Evolutionary conservation across 176 grass and related monocot genomes (phyloP), one percentile per base, ranked within the genome.

Genomic region (Carex parvula): DNA sequence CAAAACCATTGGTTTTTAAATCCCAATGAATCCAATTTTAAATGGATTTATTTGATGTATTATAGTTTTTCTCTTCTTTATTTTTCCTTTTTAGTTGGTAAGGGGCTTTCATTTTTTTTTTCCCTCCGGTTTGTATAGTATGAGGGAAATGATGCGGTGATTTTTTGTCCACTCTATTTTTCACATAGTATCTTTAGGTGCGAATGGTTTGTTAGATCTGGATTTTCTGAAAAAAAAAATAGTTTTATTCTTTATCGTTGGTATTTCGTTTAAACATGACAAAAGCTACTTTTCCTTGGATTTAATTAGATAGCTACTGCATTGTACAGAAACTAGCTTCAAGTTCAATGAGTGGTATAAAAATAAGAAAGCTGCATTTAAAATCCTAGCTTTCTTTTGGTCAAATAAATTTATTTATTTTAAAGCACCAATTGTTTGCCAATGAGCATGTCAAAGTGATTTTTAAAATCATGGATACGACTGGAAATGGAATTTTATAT

Each of bases 1-100:
- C 20, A 98, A 95, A 77, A 95, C 96, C 0, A 76, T 93, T 18
- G 96, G 93, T 7, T 91, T 99, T 84, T 99, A 89, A 29, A 32
- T 52, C 6, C 17, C 24, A 30, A 56, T 8, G 50, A 54, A 77
- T 77, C 53, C 73, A 32, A 4, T 77, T 56, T 73, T 73, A 18
- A 22, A 71, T 0, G 29, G 16, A 22, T 30, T 24, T 56, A 62
- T 59, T 48, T 80, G 54, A 12, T 54, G 3, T 78, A 78, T 4
- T 15, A 17, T 78, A 56, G 52, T 58, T 82, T 81, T 58, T 0
- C n/a, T 58, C 24, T 50, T 3, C 18, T 67, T 66, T 71, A 18
- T 21, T 65, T 41, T 64, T 52, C 18, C 33, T 76, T 83, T 83
- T 68, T 68, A 8, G 39, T 68, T 64, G 7, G 11, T 68, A 67